A percentile compares a stretch with the other conserved stretches of the same genome.
These are phyloP conservation scores for Rhazya stricta DNA, from an alignment of 257 asterid species.

Conservation along the genomic window DNA sequence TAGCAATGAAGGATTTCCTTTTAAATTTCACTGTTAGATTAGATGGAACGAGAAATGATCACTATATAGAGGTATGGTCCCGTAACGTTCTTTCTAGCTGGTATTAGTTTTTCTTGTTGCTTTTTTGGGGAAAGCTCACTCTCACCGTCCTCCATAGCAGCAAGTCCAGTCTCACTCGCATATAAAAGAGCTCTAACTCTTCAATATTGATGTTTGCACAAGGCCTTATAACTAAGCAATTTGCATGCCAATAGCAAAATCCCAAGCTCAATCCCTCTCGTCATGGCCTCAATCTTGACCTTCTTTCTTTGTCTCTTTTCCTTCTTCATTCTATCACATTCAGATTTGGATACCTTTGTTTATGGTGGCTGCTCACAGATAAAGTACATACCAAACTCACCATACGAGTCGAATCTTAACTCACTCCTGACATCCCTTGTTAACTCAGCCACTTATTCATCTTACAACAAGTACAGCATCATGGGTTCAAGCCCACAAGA, in stretches of 20 bases:
- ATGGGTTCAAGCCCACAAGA: conserved; percentile 61
- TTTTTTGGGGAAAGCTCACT: not conserved
- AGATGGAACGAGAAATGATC: not conserved
- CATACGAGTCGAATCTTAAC: conserved; percentile 68
- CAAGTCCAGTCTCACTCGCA: not conserved
- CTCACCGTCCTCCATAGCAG: not conserved
- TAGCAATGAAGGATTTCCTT: not conserved
- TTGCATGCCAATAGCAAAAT: conserved; percentile 15
- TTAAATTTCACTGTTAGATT: not conserved
- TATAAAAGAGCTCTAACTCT: not conserved
- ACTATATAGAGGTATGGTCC: not conserved
- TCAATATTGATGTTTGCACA: conserved; percentile 4
- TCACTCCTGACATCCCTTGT: conserved; percentile 77
- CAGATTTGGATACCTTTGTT: conserved; percentile 41
- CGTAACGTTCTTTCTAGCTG: not conserved
- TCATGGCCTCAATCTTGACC: conserved; percentile 25
- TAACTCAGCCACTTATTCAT: conserved; percentile 82
- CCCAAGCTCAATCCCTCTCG: conserved; percentile 13
- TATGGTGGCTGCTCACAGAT: conserved; percentile 81
- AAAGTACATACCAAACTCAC: conserved; percentile 53
- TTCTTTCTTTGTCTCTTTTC: conserved; percentile 16
- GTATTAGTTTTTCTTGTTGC: not conserved
- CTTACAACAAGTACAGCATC: conserved; percentile 78
- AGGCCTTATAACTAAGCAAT: not conserved
- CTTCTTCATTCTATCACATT: conserved; percentile 24